phyloP scores from a whole-genome alignment of 495 filamentous ascomycete genomes.

The Daldinia bambusicola region DNA sequence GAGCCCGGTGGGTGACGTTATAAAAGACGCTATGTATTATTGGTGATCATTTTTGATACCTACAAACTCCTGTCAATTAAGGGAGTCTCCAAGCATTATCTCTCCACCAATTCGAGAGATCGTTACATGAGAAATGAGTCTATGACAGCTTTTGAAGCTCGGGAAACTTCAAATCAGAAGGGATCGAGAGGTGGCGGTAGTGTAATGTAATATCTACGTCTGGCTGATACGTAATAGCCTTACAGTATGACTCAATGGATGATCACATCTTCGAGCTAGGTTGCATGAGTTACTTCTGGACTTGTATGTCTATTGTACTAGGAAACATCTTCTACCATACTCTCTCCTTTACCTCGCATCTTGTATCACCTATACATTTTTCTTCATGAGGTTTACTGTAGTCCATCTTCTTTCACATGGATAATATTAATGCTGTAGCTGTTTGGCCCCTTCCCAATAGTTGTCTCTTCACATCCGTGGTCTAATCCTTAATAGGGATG shows the following conservation, averaged over 20 bases:
- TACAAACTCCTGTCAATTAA: not conserved
- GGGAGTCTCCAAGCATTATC: not conserved
- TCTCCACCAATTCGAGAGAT: not conserved
- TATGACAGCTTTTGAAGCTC: not conserved
- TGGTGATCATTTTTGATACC: not conserved
- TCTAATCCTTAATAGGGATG: no score
- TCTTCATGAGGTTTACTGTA: not conserved
- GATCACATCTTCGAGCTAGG: constrained; percentile 1
- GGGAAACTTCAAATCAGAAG: not conserved
- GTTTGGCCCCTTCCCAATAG: not conserved
- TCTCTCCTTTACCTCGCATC: not conserved
- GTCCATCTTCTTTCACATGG: not conserved
- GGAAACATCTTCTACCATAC: not conserved
- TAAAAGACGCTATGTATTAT: constrained; percentile 1
- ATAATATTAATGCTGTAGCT: not conserved
- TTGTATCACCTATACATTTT: not conserved
- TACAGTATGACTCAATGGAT: constrained; percentile 3
- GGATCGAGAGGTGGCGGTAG: not conserved
- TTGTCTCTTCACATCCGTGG: no score
- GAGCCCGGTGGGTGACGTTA: constrained; percentile 3
- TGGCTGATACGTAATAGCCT: constrained; percentile 7
- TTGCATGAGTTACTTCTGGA: constrained; percentile 7
- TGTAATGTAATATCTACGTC: not conserved
- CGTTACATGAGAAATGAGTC: not conserved
- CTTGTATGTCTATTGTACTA: not conserved